Evolutionary conservation across 768 basidiomycete species (phyloP), one percentile per base, ranked within the genome.

Genomic region (Artomyces pyxidatus): DNA sequence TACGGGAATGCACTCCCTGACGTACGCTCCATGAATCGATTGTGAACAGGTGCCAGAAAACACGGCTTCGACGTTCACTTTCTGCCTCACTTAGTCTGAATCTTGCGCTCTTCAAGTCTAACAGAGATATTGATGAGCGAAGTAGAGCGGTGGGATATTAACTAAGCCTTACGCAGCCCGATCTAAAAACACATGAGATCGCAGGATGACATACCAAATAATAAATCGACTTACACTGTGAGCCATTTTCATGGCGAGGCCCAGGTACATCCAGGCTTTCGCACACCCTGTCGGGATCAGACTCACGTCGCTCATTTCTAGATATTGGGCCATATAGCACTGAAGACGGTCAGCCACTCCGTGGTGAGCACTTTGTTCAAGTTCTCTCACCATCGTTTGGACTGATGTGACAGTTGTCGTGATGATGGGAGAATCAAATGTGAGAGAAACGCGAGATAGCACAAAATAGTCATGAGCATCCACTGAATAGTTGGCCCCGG

Each of bases 1-100:
- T 21, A 19, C 37, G 26, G 17, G 4, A 35, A 12, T 14, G 4
- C 19, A n/a, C 14, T n/a, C n/a, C 30, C 8, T 3, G 22, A 28
- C 56, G 42, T 56, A 87, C 85, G 32, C 75, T 63, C 72, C 76
- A 78, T 0, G 80, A 79, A 56, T 87, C 85, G 25, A 76, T 59
- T 22, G 68, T 55, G 57, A 82, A 85, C n/a, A 86, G 61, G 42
- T 81, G 76, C 82, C 84, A 88, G 59, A 85, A 86, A 10, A 82
- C 65, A 19, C 68, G 68, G 46, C 69, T 73, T 16, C 85, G 76
- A 47, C 71, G 67, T 50, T 78, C 68, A 16, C 67, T 60, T 35
- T 68, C 61, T 19, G 65, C 62, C 23, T 71, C 67, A 16, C 71
- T 67, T 5, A 87, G 67, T 25, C 77, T 73, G 78, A 83, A 87